These are phyloP conservation scores for Dendrobium nobile DNA, from an alignment of 106 monocot species.

Conservation along the genomic window DNA sequence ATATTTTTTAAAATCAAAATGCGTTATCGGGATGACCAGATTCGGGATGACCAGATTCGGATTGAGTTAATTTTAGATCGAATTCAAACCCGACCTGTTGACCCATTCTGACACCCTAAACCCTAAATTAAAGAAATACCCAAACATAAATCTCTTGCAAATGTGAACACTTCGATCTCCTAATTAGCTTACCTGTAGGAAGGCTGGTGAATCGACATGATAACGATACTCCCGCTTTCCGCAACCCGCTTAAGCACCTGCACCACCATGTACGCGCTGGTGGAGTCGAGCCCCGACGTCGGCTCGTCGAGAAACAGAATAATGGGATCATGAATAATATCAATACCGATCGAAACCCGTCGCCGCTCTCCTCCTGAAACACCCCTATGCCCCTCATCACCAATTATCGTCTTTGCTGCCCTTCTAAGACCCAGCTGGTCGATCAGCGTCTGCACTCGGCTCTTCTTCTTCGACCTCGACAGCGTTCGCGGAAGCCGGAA, in stretches of 20 bases:
- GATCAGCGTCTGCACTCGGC: constrained; percentile 52
- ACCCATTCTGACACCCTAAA: no score
- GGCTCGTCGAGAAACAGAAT: constrained; percentile 92
- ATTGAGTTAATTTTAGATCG: no score
- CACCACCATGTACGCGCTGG: constrained; percentile 89
- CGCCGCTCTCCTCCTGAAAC: constrained; percentile 84
- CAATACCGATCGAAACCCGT: constrained; percentile 80
- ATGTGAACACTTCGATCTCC: no score
- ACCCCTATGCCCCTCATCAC: constrained; percentile 70
- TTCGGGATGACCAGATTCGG: no score
- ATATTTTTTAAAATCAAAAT: no score
- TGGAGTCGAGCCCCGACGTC: constrained; percentile 96
- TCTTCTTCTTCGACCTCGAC: constrained; percentile 44
- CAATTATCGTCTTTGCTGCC: constrained; percentile 66
- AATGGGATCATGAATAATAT: constrained; percentile 96
- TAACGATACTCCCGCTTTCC: constrained; percentile 70
- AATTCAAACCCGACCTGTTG: no score
- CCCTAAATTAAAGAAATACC: no score
- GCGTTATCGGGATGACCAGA: no score
- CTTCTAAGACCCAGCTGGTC: constrained; percentile 62
- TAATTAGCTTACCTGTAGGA: constrained; percentile 18
- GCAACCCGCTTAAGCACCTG: constrained; percentile 78
- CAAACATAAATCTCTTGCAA: no score
- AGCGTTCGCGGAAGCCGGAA: constrained; percentile 71
- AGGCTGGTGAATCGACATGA: constrained; percentile 95